Base-by-base conservation (phyloP, 345 rosid species). In the Excoecaria cochinchinensis region DNA sequence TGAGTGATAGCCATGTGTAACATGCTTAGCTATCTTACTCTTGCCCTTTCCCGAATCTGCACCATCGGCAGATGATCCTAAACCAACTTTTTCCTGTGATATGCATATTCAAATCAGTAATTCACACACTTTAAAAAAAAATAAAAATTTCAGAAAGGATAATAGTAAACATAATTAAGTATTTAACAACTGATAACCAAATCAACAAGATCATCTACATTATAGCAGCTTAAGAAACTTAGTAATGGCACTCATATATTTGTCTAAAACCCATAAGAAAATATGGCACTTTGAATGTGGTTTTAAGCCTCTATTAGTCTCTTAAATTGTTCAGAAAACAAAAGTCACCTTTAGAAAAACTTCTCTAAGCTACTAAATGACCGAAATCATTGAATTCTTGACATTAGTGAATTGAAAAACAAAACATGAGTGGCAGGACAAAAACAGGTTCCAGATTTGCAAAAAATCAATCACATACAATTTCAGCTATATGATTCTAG, bases 1-100 rank as follows among this genome's bases (percentile, higher is more conserved):
- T 71, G 92, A 84, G 83, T 91, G 90, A 79, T 83, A 95, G 38
- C 98, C 99, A 81, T 92, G 97, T 5, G 86, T 89, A 64, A 95
- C 77, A 74, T 84, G 79, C 85, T 91, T 91, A 7, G 92, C 86
- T 86, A 87, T 76, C 91, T 90, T 92, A 78, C 99, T 92, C 84
- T 89, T 95, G 16, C 98, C 98, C 84, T 90, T 92, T 62, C 99
- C 48, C 7, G 48, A 44, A 44, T 44, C 48, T 44, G 1, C 60
- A 56, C 24, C 9, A 56, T 91, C 98, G 44, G 77, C 71, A 69
- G 93, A 79, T 36, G 92, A 87, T 47, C 93, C 86, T 70, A 91
- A 59, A 80, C 96, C 90, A 58, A 92, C 90, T 75, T 87, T 92
- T 78, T 89, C 95, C 97, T 92, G 84, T 68, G 63, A 50, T 22